phyloP scores from a whole-genome alignment of 495 filamentous ascomycete species.

The Neurospora sublineolata region DNA sequence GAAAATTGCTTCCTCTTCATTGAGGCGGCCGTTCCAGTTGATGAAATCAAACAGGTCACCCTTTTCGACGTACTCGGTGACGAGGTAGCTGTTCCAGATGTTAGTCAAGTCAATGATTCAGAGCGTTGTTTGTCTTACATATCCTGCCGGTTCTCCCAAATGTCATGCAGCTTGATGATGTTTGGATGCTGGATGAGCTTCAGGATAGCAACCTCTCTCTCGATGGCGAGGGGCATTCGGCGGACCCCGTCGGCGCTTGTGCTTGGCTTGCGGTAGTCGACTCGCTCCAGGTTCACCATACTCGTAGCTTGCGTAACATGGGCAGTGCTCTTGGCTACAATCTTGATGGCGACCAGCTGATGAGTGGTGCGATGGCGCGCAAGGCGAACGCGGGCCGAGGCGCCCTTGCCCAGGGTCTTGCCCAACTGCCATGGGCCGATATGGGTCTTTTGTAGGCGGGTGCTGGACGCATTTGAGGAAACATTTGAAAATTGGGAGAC shows the following conservation, averaged over 20 bases:
- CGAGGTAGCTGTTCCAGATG: conserved; percentile 59
- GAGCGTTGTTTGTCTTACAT: conserved; percentile 50
- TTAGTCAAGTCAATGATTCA: conserved; percentile 11
- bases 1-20: conserved; percentile 68
- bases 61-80: conserved; percentile 86
- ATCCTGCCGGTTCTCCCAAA: conserved; percentile 91
- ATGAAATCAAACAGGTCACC: conserved; percentile 87
- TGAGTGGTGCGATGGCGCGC: conserved; percentile 65
- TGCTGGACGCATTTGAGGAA: conserved; percentile 42
- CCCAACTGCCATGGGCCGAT: conserved; percentile 87
- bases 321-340: conserved; percentile 67
- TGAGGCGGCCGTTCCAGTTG: conserved; percentile 49
- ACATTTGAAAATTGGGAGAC: conserved; percentile 61
- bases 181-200: conserved; percentile 90
- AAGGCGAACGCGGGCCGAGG: conserved; percentile 71
- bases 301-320: conserved; percentile 62
- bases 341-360: conserved; percentile 82
- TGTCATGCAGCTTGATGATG: conserved; percentile 81
- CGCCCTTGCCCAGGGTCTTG: conserved; percentile 72
- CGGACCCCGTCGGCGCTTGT: conserved; percentile 35
- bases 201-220: conserved; percentile 90
- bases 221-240: conserved; percentile 73
- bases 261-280: conserved; percentile 33
- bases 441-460: conserved; percentile 54
- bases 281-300: conserved; percentile 56